A percentile compares a stretch with the other conserved stretches of the same genome.
Conservation (phyloP, 352 stramenopile species). For the Globisporangium paddicum region DNA sequence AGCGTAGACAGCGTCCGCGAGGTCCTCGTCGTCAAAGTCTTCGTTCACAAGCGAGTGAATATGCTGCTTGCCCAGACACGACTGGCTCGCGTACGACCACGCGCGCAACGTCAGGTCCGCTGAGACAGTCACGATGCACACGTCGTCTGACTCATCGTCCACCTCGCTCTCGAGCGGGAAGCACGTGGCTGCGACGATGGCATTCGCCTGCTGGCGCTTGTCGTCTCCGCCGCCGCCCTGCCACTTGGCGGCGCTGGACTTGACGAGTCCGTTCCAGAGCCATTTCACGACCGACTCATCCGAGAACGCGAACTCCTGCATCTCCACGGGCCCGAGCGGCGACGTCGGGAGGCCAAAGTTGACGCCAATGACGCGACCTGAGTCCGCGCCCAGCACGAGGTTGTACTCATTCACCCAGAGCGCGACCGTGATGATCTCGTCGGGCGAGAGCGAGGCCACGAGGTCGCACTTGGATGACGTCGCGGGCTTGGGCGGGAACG, state of each 20-base stretch:
- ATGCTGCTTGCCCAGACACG: constrained; percentile 58
- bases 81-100: constrained; percentile 67
- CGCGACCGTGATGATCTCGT: constrained; percentile 60
- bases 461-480: constrained; percentile 35
- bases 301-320: constrained; percentile 68
- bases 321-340: constrained; percentile 14
- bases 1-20: constrained; percentile 27
- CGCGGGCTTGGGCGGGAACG: constrained; percentile 37
- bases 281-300: constrained; percentile 64
- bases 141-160: constrained; percentile 45
- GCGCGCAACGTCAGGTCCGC: constrained; percentile 59
- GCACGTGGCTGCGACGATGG: constrained; percentile 55
- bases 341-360: constrained; percentile 60
- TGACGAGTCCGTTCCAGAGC: constrained; percentile 68
- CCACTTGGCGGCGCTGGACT: constrained; percentile 31
- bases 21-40: constrained; percentile 29
- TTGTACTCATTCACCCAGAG: constrained; percentile 81
- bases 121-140: constrained; percentile 66
- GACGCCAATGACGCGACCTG: constrained; percentile 54
- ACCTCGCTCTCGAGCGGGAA: constrained; percentile 46
- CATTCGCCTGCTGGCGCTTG: constrained; percentile 15
- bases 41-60: constrained; percentile 32
- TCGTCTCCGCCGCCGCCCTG: constrained; percentile 29
- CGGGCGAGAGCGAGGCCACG: constrained; percentile 34
- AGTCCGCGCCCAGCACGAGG: constrained; percentile 55